phyloP scores from a whole-genome alignment of 164 flowering plant species.

The Liriodendron chinense region DNA sequence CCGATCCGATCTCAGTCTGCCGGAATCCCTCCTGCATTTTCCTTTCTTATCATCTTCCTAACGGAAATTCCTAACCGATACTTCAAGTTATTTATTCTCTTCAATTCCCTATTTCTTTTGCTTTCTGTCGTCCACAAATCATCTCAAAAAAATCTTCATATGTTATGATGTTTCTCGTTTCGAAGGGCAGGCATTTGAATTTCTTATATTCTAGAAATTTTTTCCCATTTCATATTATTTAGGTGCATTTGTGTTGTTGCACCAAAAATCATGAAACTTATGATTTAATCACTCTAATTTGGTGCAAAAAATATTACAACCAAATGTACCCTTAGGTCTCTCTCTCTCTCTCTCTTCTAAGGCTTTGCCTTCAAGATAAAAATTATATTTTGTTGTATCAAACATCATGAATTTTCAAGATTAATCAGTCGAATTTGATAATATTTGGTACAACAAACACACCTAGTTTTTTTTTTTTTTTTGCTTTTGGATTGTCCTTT shows the following conservation, averaged over 20 bases:
- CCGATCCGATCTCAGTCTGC: neutral
- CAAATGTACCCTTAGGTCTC: no score
- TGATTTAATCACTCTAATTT: no score
- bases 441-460: no score
- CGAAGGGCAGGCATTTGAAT: neutral
- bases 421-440: no score
- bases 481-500: no score
- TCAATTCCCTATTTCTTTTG: neutral
- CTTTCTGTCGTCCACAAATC: neutral
- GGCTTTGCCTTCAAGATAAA: no score
- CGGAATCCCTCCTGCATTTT: neutral
- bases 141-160: neutral
- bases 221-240: no score
- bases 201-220: neutral
- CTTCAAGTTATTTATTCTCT: neutral
- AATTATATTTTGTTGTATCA: no score
- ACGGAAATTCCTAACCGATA: neutral
- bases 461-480: no score
- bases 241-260: neutral
- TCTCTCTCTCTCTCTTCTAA: no score
- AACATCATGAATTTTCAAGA: no score
- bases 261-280: neutral
- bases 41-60: neutral
- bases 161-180: neutral
- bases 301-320: no score